Evolutionary conservation across 2,329 filamentous ascomycete species (phyloP), one percentile per base, ranked within the genome.

Genomic region (Trematosphaeria pertusa): DNA sequence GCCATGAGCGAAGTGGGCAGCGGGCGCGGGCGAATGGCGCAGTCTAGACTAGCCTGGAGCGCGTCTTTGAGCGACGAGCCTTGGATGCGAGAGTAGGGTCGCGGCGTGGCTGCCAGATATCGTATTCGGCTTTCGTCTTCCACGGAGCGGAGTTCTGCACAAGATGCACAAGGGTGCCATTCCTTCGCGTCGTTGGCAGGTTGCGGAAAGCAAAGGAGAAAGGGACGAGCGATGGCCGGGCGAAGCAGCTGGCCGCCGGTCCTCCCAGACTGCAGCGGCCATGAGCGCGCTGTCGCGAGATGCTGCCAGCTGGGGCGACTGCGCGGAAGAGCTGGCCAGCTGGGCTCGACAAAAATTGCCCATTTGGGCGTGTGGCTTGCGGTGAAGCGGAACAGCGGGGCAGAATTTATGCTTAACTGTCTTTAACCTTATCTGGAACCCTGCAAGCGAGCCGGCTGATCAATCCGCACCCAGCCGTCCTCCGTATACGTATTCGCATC

Each of bases 391-490:
- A 46, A 56, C 43, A 59, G 61, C 58, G 61, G 61, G 56, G 54
- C 52, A 57, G 54, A 52, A 59, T 66, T 59, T 69, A 69, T 67
- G 65, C 65, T 69, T 69, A 69, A 68, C 56, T 61, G 61, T 59
- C 54, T 59, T 48, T 59, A 70, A 67, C 63, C 64, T 70, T 69
- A 70, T 67, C 64, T 66, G 53, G 51, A 54, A 56, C 48, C 58
- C 48, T 61, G 55, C 46, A 61, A 50, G 47, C 48, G 58, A 59
- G 61, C 30, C 54, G 52, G 58, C 47, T 58, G 61, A 61, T 56
- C 43, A 46, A n/a, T 21, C 12, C 48, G 15, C 15, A 28, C 41
- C 44, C 37, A 46, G 47, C 35, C 48, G n/a, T n/a, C n/a, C n/a
- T n/a, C n/a, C n/a, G n/a, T n/a, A n/a, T n/a, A n/a, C n/a, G 34